These are phyloP conservation scores for Blumeria graminis DNA, from an alignment of 2,329 filamentous ascomycete genomes.

Conservation along the genomic window DNA sequence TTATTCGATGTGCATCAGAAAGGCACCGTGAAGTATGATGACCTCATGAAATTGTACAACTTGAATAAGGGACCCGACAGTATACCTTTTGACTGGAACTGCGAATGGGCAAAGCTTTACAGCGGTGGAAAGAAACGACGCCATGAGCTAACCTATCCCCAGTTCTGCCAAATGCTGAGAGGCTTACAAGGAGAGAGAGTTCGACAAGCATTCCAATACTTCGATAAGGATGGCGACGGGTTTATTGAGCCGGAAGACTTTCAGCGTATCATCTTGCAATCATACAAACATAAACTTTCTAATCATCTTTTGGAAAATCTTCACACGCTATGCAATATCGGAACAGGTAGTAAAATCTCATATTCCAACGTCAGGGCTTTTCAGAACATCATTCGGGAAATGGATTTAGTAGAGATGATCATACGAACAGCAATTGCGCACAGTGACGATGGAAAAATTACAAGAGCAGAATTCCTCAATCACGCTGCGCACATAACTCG, in stretches of 20 bases:
- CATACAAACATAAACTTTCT: constrained; percentile 83
- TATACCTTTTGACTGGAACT: constrained; percentile 92
- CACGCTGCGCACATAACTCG: constrained; percentile 77
- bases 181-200: constrained; percentile 91
- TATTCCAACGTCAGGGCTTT: constrained; percentile 96
- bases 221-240: constrained; percentile 78
- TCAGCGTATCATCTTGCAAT: constrained; percentile 86
- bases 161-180: constrained; percentile 95
- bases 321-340: constrained; percentile 84
- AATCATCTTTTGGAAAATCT: constrained; percentile 86
- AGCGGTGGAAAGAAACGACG: constrained; percentile 70
- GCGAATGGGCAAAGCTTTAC: constrained; percentile 88
- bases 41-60: constrained; percentile 68
- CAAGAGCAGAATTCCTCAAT: constrained; percentile 77
- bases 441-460: constrained; percentile 78
- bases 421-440: constrained; percentile 66
- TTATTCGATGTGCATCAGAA: constrained; percentile 74
- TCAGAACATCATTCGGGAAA: constrained; percentile 92
- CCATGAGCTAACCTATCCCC: constrained; percentile 79
- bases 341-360: constrained; percentile 73
- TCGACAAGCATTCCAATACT: constrained; percentile 76
- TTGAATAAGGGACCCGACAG: constrained; percentile 64
- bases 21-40: constrained; percentile 70
- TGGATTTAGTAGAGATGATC: constrained; percentile 91
- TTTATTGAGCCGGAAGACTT: constrained; percentile 93